Evolutionary conservation across 78 protist genomes (phyloP).

Genomic region (Dictyostelium brefeldianum): DNA sequence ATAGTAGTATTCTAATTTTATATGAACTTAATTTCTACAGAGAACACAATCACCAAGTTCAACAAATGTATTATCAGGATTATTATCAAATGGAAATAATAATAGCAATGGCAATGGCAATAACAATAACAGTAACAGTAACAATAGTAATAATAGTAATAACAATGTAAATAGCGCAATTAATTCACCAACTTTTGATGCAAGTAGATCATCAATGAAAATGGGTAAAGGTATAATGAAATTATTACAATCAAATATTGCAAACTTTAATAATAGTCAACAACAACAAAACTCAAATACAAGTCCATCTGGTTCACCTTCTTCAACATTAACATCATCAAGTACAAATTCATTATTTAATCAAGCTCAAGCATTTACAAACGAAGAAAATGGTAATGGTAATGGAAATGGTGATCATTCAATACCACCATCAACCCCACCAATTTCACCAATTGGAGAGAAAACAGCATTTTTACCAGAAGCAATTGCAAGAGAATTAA

Average conservation of each 20-base stretch:
- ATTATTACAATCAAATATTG: slow-evolving; percentile 22
- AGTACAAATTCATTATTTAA: slow-evolving; percentile 18
- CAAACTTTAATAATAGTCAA: neutral
- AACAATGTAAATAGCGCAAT: slow-evolving; percentile 5
- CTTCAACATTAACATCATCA: neutral
- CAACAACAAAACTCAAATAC: neutral
- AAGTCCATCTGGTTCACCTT: slow-evolving; percentile 2
- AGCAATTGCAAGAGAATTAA: slow-evolving; percentile 58
- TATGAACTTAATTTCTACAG: too few species aligned
- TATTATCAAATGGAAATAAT: neutral
- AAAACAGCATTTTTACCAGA: slow-evolving; percentile 69
- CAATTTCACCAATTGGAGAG: slow-evolving; percentile 3
- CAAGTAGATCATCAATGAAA: slow-evolving; percentile 32
- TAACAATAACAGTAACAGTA: slow-evolving; percentile 26
- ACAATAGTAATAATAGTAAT: slow-evolving; percentile 17
- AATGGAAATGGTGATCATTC: neutral
- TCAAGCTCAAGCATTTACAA: neutral
- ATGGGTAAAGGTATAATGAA: slow-evolving; percentile 65
- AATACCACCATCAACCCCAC: slow-evolving; percentile 9
- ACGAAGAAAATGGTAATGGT: neutral
- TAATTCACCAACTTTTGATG: slow-evolving; percentile 18
- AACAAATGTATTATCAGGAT: slow-evolving; percentile 59
- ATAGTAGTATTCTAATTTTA: too few species aligned
- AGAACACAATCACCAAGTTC: slow-evolving; percentile 64
- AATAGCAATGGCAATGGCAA: slow-evolving; percentile 9